Conservation (phyloP, 176 grass and related monocot species). For the Eremochloa ophiuroides region DNA sequence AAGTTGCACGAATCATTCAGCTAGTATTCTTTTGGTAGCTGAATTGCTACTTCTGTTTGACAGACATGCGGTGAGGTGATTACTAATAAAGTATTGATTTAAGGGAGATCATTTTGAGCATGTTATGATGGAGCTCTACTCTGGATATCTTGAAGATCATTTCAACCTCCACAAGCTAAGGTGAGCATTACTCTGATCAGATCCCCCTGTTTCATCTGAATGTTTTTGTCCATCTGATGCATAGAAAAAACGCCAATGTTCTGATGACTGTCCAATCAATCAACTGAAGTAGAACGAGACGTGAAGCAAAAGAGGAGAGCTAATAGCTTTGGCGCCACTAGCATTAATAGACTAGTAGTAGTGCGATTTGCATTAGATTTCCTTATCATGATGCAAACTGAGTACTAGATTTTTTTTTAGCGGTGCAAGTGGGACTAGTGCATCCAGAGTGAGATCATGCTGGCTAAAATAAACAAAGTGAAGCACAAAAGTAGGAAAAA, state of each 20-base stretch:
- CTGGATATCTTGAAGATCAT: slow-evolving; percentile 70
- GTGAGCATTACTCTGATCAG: slow-evolving; percentile 16
- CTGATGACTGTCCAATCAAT: slow-evolving; percentile 3
- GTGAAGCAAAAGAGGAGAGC: slow-evolving; percentile 9
- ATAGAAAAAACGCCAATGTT: background rate
- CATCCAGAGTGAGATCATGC: slow-evolving; percentile 31
- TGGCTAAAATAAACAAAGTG: slow-evolving; percentile 14
- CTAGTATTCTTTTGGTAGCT: slow-evolving; percentile 14
- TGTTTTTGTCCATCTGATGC: background rate
- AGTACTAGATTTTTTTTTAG: slow-evolving; percentile 17
- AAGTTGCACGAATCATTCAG: background rate
- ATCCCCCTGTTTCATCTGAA: background rate
- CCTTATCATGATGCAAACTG: slow-evolving; percentile 34
- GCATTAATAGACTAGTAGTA: background rate
- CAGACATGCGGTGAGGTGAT: slow-evolving; percentile 16
- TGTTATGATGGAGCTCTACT: slow-evolving; percentile 83
- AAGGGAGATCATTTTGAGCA: slow-evolving; percentile 29
- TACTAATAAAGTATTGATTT: background rate
- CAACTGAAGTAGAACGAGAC: background rate
- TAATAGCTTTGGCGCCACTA: background rate
- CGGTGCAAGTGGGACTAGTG: slow-evolving; percentile 30
- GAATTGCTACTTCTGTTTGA: background rate
- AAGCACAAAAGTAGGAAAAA: background rate
- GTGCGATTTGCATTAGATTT: slow-evolving; percentile 40
- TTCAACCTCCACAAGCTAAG: slow-evolving; percentile 70